These are phyloP conservation scores for Clathrus columnatus DNA, from an alignment of 768 basidiomycete genomes.

Conservation along the genomic window DNA sequence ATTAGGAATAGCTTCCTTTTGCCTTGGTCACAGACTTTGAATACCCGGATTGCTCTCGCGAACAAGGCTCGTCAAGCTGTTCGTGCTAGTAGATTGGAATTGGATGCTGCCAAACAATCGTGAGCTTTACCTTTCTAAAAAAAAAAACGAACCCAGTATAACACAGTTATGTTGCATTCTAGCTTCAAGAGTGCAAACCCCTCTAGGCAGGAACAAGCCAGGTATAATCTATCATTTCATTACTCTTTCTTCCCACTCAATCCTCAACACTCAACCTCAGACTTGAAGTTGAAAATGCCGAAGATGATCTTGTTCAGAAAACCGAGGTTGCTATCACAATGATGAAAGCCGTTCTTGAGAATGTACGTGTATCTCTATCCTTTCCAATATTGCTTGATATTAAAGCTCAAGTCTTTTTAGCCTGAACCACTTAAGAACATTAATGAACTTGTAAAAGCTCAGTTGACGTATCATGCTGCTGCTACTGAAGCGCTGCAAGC, in stretches of 20 bases:
- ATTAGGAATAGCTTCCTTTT: constrained; percentile 61
- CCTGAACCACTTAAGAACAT: constrained; percentile 95
- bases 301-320: constrained; percentile 95
- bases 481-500: constrained; percentile 76
- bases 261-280: background rate
- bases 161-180: background rate
- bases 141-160: background rate
- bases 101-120: constrained; percentile 87
- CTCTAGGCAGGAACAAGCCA: constrained; percentile 80
- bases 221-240: constrained; percentile 22
- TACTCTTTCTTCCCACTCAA: too few species aligned
- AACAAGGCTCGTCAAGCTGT: constrained; percentile 89
- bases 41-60: constrained; percentile 76
- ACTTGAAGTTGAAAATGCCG: constrained; percentile 86
- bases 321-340: constrained; percentile 94
- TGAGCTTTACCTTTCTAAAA: constrained; percentile 28
- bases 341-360: constrained; percentile 98
- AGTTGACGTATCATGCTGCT: constrained; percentile 63
- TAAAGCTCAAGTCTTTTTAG: constrained; percentile 29
- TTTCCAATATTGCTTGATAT: background rate
- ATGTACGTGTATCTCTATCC: constrained; percentile 49
- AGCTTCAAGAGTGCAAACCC: constrained; percentile 75
- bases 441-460: constrained; percentile 86
- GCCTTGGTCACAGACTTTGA: constrained; percentile 85
- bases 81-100: constrained; percentile 67